Base-by-base conservation (phyloP, 441 rosid genomes). In the Croton laevigatus region DNA sequence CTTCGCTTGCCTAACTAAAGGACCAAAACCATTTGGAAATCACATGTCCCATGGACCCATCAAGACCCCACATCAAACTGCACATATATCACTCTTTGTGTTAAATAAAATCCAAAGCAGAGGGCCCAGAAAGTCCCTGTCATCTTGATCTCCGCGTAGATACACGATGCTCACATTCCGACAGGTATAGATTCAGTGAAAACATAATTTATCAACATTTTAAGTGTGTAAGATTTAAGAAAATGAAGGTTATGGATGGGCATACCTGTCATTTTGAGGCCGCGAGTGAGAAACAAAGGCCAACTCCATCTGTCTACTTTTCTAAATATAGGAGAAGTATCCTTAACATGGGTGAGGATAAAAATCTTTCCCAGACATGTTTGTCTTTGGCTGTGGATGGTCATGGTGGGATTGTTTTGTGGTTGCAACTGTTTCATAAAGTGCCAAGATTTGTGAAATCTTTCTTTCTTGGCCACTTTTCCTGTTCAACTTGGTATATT, bases 381-480 rank as follows among this genome's bases (percentile, higher is more conserved):
- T 83, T 84, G 85, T 83, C 87, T 88, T 81, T 77, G 75, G 78
- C 70, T 73, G 59, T 74, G 84, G 82, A 85, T 27, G 32, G 32
- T 27, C n/a, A n/a, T n/a, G 82, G 74, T 61, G 55, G 67, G 81
- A 76, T n/a, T 27, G 32, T 27, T 27, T 79, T 76, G 88, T 85
- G 93, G 90, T 78, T 79, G 86, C 81, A 79, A 87, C 97, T 89
- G 94, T 87, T 84, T 51, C 69, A 51, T 79, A 84, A 91, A 81
- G 91, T 83, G 83, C 65, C 77, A 81, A 91, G 96, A 93, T 91
- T 81, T 81, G 85, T 77, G 78, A 75, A 83, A 91, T 88, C 94
- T 89, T 88, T 85, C 85, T 84, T 87, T 86, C 81, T 75, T 72
- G 86, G 86, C 78, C 77, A 79, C 86, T 73, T 87, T 77, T 70